Percentiles rank a stretch among this genome's conserved stretches.
Conservation (phyloP, 139 green algal genomes). For the Picochlorum sp. region DNA sequence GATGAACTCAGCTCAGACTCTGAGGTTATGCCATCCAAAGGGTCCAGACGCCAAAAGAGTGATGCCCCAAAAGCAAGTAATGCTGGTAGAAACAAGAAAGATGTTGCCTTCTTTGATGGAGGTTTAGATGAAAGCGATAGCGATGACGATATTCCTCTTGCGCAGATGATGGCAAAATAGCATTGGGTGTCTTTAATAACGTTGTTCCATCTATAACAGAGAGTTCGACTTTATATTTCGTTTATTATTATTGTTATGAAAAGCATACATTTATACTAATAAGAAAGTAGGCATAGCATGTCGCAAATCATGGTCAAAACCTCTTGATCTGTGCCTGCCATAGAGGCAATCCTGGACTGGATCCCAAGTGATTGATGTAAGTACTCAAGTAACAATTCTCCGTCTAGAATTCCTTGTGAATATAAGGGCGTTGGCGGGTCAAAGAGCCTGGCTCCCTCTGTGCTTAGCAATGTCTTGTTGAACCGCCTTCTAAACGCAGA, state of each 20-base stretch:
- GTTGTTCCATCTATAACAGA: too few species aligned
- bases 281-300: neutral
- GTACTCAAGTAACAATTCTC: conserved; percentile 34
- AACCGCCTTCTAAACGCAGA: conserved; percentile 49
- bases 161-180: too few species aligned
- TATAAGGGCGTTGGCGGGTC: neutral
- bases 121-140: conserved; percentile 3
- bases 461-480: neutral
- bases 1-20: neutral
- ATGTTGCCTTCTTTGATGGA: conserved; percentile 15
- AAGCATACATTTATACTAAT: neutral
- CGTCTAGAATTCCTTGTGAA: conserved; percentile 39
- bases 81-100: neutral
- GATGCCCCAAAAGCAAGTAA: neutral
- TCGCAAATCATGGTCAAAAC: neutral
- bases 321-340: neutral
- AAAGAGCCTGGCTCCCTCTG: conserved; percentile 16
- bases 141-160: conserved; percentile 18
- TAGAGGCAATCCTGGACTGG: conserved; percentile 16
- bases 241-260: neutral
- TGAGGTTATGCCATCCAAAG: neutral
- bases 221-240: too few species aligned
- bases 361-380: conserved; percentile 8
- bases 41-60: neutral
- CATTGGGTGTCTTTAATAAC: too few species aligned